Evolutionary conservation across 2,329 filamentous ascomycete genomes (phyloP).

Genomic region (Didymosphaeria variabile): DNA sequence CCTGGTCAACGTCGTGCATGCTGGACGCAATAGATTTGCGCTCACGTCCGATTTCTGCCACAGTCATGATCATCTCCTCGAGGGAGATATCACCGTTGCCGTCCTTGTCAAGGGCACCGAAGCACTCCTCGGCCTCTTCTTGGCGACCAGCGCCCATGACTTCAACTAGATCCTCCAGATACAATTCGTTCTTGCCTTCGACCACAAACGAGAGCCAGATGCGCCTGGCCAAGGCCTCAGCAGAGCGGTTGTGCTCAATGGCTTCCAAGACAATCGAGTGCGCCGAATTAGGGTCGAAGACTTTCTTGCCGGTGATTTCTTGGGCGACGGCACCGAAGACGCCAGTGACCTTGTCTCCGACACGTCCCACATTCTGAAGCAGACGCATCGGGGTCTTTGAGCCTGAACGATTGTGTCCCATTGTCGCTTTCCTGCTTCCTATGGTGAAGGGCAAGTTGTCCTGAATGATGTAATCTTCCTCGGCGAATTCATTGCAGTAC

Average conservation of each 20-base stretch:
- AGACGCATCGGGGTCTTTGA: conserved; percentile 80
- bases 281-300: conserved; percentile 90
- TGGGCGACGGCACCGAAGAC: conserved; percentile 92
- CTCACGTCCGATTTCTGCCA: conserved; percentile 83
- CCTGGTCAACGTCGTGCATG: conserved; percentile 97
- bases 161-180: conserved; percentile 82
- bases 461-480: conserved; percentile 92
- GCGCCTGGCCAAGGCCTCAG: conserved; percentile 90
- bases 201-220: conserved; percentile 99
- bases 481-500: conserved; percentile 88
- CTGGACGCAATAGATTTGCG: conserved; percentile 89
- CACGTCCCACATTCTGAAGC: conserved; percentile 73
- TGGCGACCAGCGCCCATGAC: conserved; percentile 81
- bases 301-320: conserved; percentile 93
- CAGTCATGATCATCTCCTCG: conserved; percentile 91
- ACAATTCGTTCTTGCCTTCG: conserved; percentile 83
- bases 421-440: conserved; percentile 62
- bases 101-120: conserved; percentile 82
- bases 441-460: conserved; percentile 73
- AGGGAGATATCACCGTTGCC: conserved; percentile 93
- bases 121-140: conserved; percentile 85
- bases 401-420: conserved; percentile 62
- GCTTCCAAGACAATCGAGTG: conserved; percentile 91
- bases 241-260: conserved; percentile 81
- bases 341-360: conserved; percentile 93